Evolutionary conservation across 345 rosid genomes (phyloP), one percentile per base, ranked within the genome.

Genomic region (Citrus mangshanensis): DNA sequence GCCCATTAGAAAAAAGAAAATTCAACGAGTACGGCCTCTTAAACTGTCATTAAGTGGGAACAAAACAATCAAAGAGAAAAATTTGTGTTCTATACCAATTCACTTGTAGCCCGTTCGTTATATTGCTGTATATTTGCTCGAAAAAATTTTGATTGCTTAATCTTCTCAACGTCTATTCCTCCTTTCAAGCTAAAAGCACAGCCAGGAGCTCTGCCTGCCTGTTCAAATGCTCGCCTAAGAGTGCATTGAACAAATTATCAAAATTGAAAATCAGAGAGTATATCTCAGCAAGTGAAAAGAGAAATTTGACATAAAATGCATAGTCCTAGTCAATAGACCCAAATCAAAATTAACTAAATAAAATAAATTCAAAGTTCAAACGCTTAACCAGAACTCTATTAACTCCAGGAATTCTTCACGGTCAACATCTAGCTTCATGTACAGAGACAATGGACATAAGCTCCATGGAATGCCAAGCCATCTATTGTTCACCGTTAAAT

Each of bases 171-270:
- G 72, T 91, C 87, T 80, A 93, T 80, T 7, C 79, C 84, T 62
- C 81, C 73, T 80, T 84, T 86, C 79, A 71, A 85, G 79, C 86
- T 70, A 86, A 94, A 93, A 70, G 88, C 81, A 72, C 77, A 32
- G 28, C 92, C 94, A 63, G 92, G 86, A 79, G 85, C 87, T 80
- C 81, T 86, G n/a, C 89, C 86, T 79, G 93, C 95, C 78, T 83
- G 91, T 28, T 96, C 94, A 84, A 94, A 91, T 62, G 95, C 98
- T 77, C 84, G 86, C 64, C 99, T 94, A 78, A 42, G 79, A 68
- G 66, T 58, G 74, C 42, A 5, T 32, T 70, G 68, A 75, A 79
- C 72, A 84, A 37, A 77, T 72, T 42, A 74, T 68, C 62, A 83
- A 8, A 62, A 68, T 38, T 40, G 64, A 24, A 27, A 27, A 65